Base-by-base conservation (phyloP, 768 basidiomycete genomes). In the Lactarius trivialis region DNA sequence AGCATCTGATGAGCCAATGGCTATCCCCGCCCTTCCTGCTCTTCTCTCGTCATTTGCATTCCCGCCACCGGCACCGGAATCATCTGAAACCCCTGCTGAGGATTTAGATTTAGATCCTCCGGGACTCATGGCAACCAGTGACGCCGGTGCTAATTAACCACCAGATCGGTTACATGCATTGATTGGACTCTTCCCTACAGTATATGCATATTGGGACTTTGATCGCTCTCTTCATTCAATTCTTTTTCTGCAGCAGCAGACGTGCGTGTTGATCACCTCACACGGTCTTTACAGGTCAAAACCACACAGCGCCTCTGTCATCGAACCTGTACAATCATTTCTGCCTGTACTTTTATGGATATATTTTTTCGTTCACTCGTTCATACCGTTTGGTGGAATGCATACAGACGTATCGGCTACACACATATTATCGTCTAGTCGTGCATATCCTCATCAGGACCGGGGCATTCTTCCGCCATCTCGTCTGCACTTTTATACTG, bases 391-490 rank as follows among this genome's bases (percentile, higher is more conserved):
- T 41, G 41, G 55, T 51, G 54, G 39, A 53, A 43, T 57, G 55
- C 24, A 32, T 21, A 39, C 54, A n/a, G 39, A 50, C 32, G 30
- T 43, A 26, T 48, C n/a, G 36, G 55, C 33, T 55, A 50, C 36
- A 17, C 21, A 45, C 36, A 24, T 55, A 24, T 14, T 49, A 24
- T 19, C 48, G 30, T 3, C 81, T 76, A 91, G 74, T 92, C 88
- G 71, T 94, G 91, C 63, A 81, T 83, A 43, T 90, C 88, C 71
- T 94, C 92, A 33, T 82, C 80, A 45, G 76, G 70, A 7, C 92
- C 92, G 7, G 91, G 91, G 72, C 92, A 94, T 59, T 84, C 77
- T 39, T 69, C 72, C 41, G 74, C 74, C 77, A 94, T 75, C 55
- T 89, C 87, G 17, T 81, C 80, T 7, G 74, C 71, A 65, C 79